A percentile compares a stretch with the other conserved stretches of the same genome.
Evolutionary conservation across 768 basidiomycete genomes (phyloP).

Genomic region (Termitomyces sp.): DNA sequence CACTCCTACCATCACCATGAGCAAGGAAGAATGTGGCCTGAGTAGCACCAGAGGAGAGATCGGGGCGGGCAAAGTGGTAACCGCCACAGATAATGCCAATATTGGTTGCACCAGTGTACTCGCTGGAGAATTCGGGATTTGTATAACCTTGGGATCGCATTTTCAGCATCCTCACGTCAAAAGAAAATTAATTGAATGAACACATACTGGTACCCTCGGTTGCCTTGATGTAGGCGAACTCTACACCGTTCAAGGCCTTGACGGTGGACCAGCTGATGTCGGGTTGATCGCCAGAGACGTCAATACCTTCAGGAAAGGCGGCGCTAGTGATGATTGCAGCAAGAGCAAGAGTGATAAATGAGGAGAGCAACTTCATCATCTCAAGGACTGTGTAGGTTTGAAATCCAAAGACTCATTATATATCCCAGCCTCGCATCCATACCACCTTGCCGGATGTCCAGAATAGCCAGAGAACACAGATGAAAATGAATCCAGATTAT

Average conservation of each 20-base stretch:
- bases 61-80: slow-evolving; percentile 42
- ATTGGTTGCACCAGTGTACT: slow-evolving; percentile 54
- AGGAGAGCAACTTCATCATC: slow-evolving; percentile 17
- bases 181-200: neutral
- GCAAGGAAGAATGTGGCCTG: slow-evolving; percentile 59
- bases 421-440: neutral
- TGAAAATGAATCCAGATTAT: no score
- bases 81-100: slow-evolving; percentile 53
- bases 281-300: slow-evolving; percentile 50
- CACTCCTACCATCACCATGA: slow-evolving; percentile 37
- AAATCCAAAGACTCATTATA: slow-evolving; percentile 1
- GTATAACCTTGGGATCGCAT: slow-evolving; percentile 26
- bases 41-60: slow-evolving; percentile 46
- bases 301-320: slow-evolving; percentile 46
- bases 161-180: neutral
- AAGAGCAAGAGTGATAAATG: slow-evolving; percentile 12
- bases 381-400: neutral
- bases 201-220: slow-evolving; percentile 38
- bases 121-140: slow-evolving; percentile 37
- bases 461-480: no score
- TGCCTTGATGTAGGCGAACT: slow-evolving; percentile 65
- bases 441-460: neutral
- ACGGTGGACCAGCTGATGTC: slow-evolving; percentile 50
- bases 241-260: slow-evolving; percentile 45
- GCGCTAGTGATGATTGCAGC: slow-evolving; percentile 8